Evolutionary conservation across 2,329 filamentous ascomycete species (phyloP).

Genomic region (Trichoderma breve): DNA sequence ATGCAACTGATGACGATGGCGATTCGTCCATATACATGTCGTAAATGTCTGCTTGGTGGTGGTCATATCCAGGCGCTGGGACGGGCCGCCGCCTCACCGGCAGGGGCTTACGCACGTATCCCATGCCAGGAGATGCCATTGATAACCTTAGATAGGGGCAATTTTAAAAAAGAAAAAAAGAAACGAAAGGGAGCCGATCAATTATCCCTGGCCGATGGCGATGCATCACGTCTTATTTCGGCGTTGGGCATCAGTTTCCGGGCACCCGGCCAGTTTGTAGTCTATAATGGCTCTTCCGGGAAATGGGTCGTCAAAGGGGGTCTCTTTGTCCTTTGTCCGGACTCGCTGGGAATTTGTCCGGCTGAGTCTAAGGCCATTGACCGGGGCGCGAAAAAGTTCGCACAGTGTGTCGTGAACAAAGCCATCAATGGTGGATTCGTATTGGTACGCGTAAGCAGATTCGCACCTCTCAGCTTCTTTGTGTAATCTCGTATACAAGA

Average conservation of each 20-base stretch:
- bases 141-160: neutral
- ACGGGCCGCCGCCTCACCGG: conserved; percentile 16
- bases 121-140: conserved; percentile 6
- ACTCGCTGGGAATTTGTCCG: neutral
- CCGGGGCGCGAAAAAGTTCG: neutral
- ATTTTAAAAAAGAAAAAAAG: neutral
- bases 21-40: neutral
- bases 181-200: neutral
- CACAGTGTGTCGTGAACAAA: neutral
- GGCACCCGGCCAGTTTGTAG: neutral
- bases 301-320: neutral
- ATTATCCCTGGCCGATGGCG: neutral
- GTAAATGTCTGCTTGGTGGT: neutral
- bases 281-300: conserved; percentile 9
- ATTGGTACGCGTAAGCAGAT: conserved; percentile 14
- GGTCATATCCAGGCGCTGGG: neutral
- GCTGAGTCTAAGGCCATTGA: neutral
- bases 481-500: neutral
- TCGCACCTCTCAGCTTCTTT: neutral
- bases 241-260: neutral
- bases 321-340: neutral
- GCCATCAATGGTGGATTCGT: neutral
- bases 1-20: neutral
- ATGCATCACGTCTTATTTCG: conserved; percentile 1
- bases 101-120: neutral